Evolutionary conservation across 2,329 filamentous ascomycete genomes (phyloP).

Genomic region (Claviceps sorghi): DNA sequence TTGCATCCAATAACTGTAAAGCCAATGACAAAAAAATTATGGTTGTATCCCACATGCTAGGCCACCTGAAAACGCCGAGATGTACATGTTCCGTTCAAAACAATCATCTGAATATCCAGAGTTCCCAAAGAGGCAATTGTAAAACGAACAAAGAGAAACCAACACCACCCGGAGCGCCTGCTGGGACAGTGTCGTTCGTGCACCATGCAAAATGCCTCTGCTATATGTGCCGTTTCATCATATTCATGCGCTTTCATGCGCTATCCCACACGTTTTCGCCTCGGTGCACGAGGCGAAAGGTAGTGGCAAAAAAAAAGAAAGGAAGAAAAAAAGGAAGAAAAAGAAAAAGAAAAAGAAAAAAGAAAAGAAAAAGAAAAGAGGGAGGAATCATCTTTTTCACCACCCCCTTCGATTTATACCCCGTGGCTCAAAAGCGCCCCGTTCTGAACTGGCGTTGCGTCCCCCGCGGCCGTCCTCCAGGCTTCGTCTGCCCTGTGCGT

Average conservation of each 20-base stretch:
- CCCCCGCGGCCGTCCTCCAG: constrained; percentile 37
- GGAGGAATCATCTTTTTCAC: constrained; percentile 9
- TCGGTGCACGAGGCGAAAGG: background rate
- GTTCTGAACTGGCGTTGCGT: constrained; percentile 24
- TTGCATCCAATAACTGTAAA: background rate
- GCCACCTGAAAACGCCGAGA: background rate
- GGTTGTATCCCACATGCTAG: background rate
- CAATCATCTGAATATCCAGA: background rate
- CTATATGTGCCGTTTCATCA: constrained; percentile 1
- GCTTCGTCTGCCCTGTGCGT: constrained; percentile 41
- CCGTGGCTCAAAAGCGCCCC: constrained; percentile 25
- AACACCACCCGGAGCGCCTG: constrained; percentile 1
- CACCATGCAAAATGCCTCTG: constrained; percentile 1
- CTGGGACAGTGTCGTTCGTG: background rate
- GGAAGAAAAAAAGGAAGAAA: background rate
- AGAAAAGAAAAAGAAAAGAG: background rate
- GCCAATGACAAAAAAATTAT: background rate
- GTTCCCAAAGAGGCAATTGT: background rate
- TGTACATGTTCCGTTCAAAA: background rate
- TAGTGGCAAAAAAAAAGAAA: background rate
- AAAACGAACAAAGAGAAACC: background rate
- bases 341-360: background rate
- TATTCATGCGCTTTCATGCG: background rate
- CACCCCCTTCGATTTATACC: constrained; percentile 24
- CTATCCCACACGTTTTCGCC: background rate